These are phyloP conservation scores for Telfairia occidentalis DNA, from an alignment of 331 rosid genomes.

Conservation along the genomic window DNA sequence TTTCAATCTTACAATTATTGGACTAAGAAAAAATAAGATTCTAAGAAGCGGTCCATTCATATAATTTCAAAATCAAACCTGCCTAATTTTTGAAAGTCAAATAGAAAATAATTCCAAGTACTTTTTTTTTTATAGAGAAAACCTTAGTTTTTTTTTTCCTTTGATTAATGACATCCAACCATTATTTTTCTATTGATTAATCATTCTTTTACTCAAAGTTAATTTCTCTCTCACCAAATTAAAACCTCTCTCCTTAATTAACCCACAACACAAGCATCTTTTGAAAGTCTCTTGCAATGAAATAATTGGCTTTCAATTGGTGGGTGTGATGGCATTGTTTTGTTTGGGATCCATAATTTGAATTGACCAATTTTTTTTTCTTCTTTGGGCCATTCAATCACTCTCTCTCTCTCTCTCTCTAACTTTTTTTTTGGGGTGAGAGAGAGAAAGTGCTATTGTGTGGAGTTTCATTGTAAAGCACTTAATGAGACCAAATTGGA, in stretches of 20 bases:
- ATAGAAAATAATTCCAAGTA: not conserved
- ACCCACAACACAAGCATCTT: constrained; percentile 10
- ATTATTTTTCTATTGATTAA: not conserved
- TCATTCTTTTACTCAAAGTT: constrained; percentile 9
- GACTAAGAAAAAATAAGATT: not conserved
- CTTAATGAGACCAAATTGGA: constrained; percentile 5
- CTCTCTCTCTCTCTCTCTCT: not conserved
- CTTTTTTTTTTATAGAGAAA: not conserved
- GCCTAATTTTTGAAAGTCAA: not conserved
- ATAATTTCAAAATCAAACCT: not conserved
- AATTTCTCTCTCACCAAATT: not conserved
- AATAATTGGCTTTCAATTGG: not conserved
- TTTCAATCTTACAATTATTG: too few relatives aligned
- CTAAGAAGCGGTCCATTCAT: not conserved
- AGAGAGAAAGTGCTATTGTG: not conserved
- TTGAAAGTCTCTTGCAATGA: not conserved
- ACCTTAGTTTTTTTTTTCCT: not conserved
- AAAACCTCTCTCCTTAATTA: not conserved
- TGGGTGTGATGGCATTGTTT: not conserved
- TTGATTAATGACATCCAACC: not conserved
- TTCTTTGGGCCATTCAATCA: not conserved
- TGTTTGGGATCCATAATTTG: not conserved
- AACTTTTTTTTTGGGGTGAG: not conserved
- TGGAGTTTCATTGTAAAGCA: not conserved
- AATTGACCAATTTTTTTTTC: not conserved